phyloP scores from a whole-genome alignment of 768 basidiomycete genomes.

The Daedaleopsis sinensis region DNA sequence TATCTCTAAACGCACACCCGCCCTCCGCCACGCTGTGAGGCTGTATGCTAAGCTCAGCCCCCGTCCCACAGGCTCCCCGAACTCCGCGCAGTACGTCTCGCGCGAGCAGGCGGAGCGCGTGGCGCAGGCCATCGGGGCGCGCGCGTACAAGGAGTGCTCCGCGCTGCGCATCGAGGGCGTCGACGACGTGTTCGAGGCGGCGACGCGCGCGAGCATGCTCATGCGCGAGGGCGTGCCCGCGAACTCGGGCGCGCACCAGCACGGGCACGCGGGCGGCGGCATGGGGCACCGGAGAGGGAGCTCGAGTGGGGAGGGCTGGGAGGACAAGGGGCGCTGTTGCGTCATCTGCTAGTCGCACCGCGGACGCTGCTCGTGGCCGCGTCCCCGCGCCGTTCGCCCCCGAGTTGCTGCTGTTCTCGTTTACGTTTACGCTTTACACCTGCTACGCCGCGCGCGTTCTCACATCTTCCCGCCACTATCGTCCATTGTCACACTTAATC shows the following conservation, averaged over 20 bases:
- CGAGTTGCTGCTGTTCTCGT: no score
- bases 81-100: constrained; percentile 64
- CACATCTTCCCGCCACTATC: no score
- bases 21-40: neutral
- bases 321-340: constrained; percentile 62
- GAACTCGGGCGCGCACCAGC: constrained; percentile 51
- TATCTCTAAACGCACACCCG: neutral
- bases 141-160: constrained; percentile 94
- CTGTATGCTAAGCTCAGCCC: neutral
- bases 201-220: constrained; percentile 94
- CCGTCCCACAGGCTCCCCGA: constrained; percentile 40
- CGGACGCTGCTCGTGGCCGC: no score
- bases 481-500: no score
- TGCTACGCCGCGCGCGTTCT: no score
- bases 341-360: constrained; percentile 55
- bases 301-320: constrained; percentile 35
- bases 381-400: no score
- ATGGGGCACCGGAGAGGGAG: constrained; percentile 31
- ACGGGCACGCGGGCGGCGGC: constrained; percentile 38
- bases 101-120: constrained; percentile 81
- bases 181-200: constrained; percentile 97
- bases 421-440: no score
- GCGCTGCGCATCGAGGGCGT: constrained; percentile 90
- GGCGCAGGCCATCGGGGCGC: constrained; percentile 83
- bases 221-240: constrained; percentile 77